Base-by-base conservation (phyloP, 768 basidiomycete species). In the Mycena floridula region DNA sequence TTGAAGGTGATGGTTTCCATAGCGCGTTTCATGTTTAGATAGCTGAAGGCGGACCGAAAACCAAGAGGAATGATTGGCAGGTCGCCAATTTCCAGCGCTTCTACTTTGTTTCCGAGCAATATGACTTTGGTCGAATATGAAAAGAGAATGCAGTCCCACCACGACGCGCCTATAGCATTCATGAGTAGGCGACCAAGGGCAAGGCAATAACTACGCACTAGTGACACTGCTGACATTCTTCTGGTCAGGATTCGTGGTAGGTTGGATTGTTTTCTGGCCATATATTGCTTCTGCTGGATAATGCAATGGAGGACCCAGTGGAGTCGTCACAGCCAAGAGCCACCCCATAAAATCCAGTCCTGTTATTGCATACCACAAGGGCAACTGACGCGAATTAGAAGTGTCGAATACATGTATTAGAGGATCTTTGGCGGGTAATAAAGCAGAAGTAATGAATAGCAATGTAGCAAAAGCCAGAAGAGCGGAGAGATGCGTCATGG, bases 101-200 rank as follows among this genome's bases (percentile, higher is more conserved):
- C 72, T 2, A 84, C 71, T 2, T 69, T 71, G 62, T 89, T 80
- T 2, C 90, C 92, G 32, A 92, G 79, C 77, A 82, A 80, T 44
- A 94, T 79, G 12, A 96, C 88, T 49, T 85, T 82, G 1, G 90
- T 93, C 26, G 86, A 89, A 59, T 91, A 93, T 13, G 81, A 81
- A 62, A 96, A 96, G 16, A 92, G 64, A 5, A 96, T 61, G 42
- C 68, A 65, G 45, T 75, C 77, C 70, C 74, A 78, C 1, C 73
- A 65, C 4, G 81, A 82, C 20, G 79, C 71, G 45, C 72, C 82
- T 73, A 55, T n/a, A 46, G 26, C 25, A 37, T 12, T n/a, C 21
- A 20, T 20, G 42, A 7, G 18, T 27, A 22, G n/a, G 26, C 20
- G 24, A 16, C 12, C 16, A 21, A 12, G 27, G 42, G 8, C n/a